phyloP scores from a whole-genome alignment of 257 asterid genomes.

The Gentiana dahurica region DNA sequence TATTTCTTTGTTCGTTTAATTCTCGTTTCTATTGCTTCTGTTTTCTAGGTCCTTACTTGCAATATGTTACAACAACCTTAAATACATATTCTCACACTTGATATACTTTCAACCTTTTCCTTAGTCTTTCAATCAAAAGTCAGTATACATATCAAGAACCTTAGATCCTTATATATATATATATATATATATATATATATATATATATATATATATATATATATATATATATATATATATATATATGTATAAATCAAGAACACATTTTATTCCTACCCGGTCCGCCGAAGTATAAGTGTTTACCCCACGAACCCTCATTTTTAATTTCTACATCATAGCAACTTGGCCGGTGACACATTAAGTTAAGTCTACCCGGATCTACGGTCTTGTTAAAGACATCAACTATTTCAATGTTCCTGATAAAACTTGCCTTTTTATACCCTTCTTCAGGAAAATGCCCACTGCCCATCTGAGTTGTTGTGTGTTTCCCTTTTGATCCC shows the following conservation, averaged over 20 bases:
- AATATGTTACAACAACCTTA: too few species aligned
- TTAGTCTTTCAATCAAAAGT: too few species aligned
- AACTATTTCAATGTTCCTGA: constrained; percentile 61
- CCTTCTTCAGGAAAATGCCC: constrained; percentile 85
- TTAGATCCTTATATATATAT: too few species aligned
- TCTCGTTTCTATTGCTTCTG: too few species aligned
- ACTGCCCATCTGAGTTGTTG: constrained; percentile 90
- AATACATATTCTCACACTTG: too few species aligned
- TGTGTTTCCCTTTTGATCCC: constrained; percentile 51
- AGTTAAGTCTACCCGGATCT: constrained; percentile 40
- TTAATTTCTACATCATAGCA: constrained; percentile 61
- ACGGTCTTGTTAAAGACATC: constrained; percentile 60
- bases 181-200: too few species aligned
- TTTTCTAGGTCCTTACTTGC: too few species aligned
- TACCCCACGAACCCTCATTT: constrained; percentile 53
- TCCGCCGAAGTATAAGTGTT: constrained; percentile 72
- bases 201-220: too few species aligned
- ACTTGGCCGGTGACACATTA: constrained; percentile 39
- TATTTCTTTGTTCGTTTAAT: too few species aligned
- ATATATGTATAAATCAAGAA: constrained; percentile 16
- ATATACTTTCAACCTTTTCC: too few species aligned
- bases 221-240: too few species aligned
- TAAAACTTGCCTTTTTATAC: constrained; percentile 58
- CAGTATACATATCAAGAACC: too few species aligned
- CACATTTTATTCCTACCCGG: constrained; percentile 73